Evolutionary conservation across 148 eudicot species (phyloP).

Genomic region (Fagopyrum tataricum): DNA sequence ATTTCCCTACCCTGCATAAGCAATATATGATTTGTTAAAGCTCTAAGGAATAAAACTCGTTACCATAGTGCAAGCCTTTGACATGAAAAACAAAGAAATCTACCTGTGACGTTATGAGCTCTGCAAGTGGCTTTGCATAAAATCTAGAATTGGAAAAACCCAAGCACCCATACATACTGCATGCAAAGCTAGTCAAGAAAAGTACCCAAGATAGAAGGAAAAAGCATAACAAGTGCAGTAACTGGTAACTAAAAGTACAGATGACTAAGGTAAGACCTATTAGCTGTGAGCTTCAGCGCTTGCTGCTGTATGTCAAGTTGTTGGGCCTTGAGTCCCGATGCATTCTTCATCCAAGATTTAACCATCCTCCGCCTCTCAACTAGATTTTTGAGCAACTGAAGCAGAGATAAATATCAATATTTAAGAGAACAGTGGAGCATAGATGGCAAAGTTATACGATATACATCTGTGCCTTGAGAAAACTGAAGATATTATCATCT

Average conservation of each 20-base stretch:
- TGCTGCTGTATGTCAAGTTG: conserved; percentile 94
- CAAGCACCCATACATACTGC: conserved; percentile 99
- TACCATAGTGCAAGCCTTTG: neutral
- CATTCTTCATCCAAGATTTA: conserved; percentile 64
- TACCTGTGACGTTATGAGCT: conserved; percentile 81
- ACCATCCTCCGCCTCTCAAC: conserved; percentile 84
- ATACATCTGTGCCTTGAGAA: no score
- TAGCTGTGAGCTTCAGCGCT: conserved; percentile 97
- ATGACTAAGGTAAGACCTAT: conserved; percentile 46
- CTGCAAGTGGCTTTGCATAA: conserved; percentile 97
- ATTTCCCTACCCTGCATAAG: conserved; percentile 88
- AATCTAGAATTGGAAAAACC: conserved; percentile 97
- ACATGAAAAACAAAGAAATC: conserved; percentile 5
- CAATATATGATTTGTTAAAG: conserved; percentile 12
- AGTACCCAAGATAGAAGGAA: neutral
- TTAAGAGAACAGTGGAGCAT: neutral
- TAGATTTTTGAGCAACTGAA: conserved; percentile 73
- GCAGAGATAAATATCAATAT: neutral
- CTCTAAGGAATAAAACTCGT: neutral
- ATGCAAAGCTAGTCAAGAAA: conserved; percentile 19
- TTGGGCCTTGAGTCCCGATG: conserved; percentile 71
- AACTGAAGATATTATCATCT: no score
- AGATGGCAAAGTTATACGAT: neutral
- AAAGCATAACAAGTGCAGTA: no score
- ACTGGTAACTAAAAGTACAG: neutral